Percentiles rank a stretch among this genome's conserved stretches.
These are phyloP conservation scores for Chaetomium fimeti DNA, from an alignment of 495 filamentous ascomycete species.

Conservation along the genomic window DNA sequence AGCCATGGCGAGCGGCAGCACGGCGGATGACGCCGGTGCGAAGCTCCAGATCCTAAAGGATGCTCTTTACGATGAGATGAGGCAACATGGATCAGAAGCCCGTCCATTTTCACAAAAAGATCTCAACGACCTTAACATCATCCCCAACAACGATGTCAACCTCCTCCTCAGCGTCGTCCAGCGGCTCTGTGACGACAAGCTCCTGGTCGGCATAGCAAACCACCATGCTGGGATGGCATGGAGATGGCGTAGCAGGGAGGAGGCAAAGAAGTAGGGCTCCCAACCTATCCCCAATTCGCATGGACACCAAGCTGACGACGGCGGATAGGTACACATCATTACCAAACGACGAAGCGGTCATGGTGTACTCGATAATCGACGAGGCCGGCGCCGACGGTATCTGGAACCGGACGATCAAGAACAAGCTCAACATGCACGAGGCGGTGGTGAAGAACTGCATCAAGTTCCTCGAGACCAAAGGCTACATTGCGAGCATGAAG, in stretches of 20 bases:
- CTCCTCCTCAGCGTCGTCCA: conserved; percentile 62
- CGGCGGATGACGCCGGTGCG: conserved; percentile 19
- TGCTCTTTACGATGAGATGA: conserved; percentile 35
- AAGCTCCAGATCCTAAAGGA: conserved; percentile 38
- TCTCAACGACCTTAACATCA: conserved; percentile 58
- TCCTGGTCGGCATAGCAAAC: conserved; percentile 60
- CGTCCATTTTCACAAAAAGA: conserved; percentile 66
- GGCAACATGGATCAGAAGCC: conserved; percentile 43
- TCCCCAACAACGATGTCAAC: conserved; percentile 58
- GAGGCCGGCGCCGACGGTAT: conserved; percentile 75
- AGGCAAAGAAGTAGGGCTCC: conserved; percentile 64
- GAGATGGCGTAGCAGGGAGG: conserved; percentile 63
- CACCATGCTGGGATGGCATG: conserved; percentile 60
- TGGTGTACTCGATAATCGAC: conserved; percentile 85
- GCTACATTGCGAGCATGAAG: conserved; percentile 58
- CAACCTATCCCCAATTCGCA: background rate
- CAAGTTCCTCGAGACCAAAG: conserved; percentile 68
- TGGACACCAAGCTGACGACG: background rate
- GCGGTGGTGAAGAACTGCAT: conserved; percentile 70
- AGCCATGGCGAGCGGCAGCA: conserved; percentile 25
- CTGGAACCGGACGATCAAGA: conserved; percentile 80
- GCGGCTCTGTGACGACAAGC: conserved; percentile 61
- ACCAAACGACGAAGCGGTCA: conserved; percentile 62
- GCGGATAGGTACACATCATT: conserved; percentile 61
- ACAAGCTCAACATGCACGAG: conserved; percentile 73